Conservation (phyloP, 1,284 basidiomycete species). For the Cronartium quercuum region DNA sequence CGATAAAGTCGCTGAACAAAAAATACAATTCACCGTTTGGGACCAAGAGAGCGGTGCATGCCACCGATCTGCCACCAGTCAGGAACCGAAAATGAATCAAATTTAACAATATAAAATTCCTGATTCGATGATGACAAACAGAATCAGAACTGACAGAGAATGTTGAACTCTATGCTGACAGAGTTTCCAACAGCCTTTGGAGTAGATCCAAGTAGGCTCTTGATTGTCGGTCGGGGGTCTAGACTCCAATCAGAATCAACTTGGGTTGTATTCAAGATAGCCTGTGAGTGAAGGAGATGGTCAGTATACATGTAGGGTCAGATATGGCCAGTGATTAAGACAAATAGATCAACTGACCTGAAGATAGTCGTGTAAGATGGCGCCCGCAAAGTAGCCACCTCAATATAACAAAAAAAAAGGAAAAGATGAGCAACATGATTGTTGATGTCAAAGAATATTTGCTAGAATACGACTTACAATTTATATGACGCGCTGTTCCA, state of each 20-base stretch:
- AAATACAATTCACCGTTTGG: conserved; percentile 2
- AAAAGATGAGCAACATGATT: conserved; percentile 10
- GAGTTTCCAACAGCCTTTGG: conserved; percentile 31
- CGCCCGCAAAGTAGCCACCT: neutral
- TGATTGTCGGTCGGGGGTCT: conserved; percentile 31
- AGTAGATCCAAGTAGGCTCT: conserved; percentile 17
- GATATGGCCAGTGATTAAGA: neutral
- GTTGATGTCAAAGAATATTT: conserved; percentile 22
- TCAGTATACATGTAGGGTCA: too few relatives aligned
- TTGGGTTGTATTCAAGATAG: conserved; percentile 35
- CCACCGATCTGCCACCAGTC: conserved; percentile 29
- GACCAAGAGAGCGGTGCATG: conserved; percentile 19
- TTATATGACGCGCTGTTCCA: conserved; percentile 65
- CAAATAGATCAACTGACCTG: neutral
- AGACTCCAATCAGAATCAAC: conserved; percentile 35
- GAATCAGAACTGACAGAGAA: conserved; percentile 8
- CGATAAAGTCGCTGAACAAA: neutral
- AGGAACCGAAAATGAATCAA: neutral
- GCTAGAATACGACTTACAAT: conserved; percentile 61
- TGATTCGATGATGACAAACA: neutral
- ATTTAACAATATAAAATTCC: neutral
- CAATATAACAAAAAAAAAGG: neutral
- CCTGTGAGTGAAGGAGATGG: neutral
- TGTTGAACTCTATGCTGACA: conserved; percentile 32
- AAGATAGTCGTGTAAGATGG: neutral